Conservation (phyloP, 164 flowering plant species). For the Platanus orientalis region DNA sequence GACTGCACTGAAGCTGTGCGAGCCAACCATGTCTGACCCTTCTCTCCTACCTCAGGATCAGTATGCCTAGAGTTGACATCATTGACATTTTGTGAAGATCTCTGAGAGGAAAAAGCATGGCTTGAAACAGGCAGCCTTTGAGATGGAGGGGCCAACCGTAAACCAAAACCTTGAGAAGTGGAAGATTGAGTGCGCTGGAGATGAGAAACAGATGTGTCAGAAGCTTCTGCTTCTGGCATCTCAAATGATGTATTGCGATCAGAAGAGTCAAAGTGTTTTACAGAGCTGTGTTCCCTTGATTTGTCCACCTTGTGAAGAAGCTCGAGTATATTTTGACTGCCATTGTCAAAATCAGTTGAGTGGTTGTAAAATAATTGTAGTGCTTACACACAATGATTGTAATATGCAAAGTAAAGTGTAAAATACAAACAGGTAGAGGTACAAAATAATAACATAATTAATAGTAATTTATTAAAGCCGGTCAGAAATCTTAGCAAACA, state of each 20-base stretch:
- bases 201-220: slow-evolving; percentile 49
- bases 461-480: background rate
- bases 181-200: slow-evolving; percentile 44
- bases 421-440: background rate
- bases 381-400: background rate
- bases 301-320: slow-evolving; percentile 86
- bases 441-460: background rate
- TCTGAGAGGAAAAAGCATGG: slow-evolving; percentile 33
- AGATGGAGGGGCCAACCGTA: slow-evolving; percentile 72
- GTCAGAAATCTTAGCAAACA: background rate
- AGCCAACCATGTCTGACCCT: slow-evolving; percentile 27
- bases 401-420: background rate
- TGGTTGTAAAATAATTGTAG: background rate
- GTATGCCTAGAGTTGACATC: slow-evolving; percentile 27
- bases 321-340: slow-evolving; percentile 90
- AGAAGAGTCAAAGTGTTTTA: slow-evolving; percentile 35
- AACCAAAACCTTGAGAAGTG: slow-evolving; percentile 62
- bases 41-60: slow-evolving; percentile 31
- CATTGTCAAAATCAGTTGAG: background rate
- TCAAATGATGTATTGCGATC: slow-evolving; percentile 34
- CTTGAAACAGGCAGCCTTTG: slow-evolving; percentile 39
- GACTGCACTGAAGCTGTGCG: slow-evolving; percentile 32
- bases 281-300: slow-evolving; percentile 38
- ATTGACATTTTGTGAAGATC: slow-evolving; percentile 26
- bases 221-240: slow-evolving; percentile 34